Conservation (phyloP, 129 eudicot genomes). For the Apium graveolens region DNA sequence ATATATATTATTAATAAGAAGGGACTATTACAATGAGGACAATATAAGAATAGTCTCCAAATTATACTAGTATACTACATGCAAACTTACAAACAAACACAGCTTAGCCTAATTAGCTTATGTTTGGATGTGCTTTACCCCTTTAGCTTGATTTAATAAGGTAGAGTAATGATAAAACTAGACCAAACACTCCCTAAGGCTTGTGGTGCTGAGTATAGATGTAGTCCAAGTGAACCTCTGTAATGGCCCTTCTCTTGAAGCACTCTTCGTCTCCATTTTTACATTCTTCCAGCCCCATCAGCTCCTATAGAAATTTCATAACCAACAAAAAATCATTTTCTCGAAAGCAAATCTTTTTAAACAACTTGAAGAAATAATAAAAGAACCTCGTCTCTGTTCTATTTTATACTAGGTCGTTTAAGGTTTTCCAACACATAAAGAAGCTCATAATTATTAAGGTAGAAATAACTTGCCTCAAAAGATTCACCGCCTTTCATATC, state of each 20-base stretch:
- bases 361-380: background rate
- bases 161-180: background rate
- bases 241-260: conserved; percentile 52
- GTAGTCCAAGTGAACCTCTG: conserved; percentile 91
- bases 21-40: background rate
- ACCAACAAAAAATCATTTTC: background rate
- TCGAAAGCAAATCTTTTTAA: background rate
- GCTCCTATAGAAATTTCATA: conserved; percentile 26
- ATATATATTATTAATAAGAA: background rate
- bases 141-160: background rate
- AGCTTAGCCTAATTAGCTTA: background rate
- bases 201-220: conserved; percentile 83
- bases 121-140: background rate
- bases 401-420: too few species aligned
- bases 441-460: too few species aligned
- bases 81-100: conserved; percentile 1
- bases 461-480: conserved; percentile 29
- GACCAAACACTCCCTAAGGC: conserved; percentile 21
- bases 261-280: conserved; percentile 63
- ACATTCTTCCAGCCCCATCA: conserved; percentile 66
- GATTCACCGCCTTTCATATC: conserved; percentile 22
- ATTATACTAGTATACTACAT: background rate
- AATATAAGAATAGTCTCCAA: background rate
- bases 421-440: too few species aligned
- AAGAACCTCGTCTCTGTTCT: background rate